These are phyloP conservation scores for Cutaneotrichosporon arboriforme DNA, from an alignment of 1,284 basidiomycete genomes.

Conservation along the genomic window DNA sequence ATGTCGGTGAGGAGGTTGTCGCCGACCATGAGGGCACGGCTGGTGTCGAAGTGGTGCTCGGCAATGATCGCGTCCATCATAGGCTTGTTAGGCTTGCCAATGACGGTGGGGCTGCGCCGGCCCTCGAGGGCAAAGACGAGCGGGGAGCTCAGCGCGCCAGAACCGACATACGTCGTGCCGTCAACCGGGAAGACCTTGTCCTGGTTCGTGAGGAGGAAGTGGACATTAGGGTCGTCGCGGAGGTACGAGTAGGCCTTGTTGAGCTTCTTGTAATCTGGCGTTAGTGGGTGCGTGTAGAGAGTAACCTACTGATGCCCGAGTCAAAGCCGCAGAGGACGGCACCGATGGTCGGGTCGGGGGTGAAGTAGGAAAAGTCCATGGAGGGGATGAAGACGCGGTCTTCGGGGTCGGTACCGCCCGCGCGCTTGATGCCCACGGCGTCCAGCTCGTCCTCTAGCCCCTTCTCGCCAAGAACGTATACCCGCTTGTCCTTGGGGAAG, in stretches of 20 bases:
- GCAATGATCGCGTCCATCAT: slow-evolving; percentile 95
- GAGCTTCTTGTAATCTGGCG: slow-evolving; percentile 79
- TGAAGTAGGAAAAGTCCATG: slow-evolving; percentile 62
- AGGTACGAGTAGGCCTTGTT: slow-evolving; percentile 92
- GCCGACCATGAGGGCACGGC: slow-evolving; percentile 86
- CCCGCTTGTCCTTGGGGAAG: slow-evolving; percentile 84
- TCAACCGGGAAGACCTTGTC: slow-evolving; percentile 83
- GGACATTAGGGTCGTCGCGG: slow-evolving; percentile 66
- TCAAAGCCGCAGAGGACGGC: slow-evolving; percentile 87
- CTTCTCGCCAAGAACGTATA: slow-evolving; percentile 89
- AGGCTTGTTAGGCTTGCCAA: slow-evolving; percentile 85
- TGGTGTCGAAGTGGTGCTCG: slow-evolving; percentile 79
- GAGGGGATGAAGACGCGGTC: slow-evolving; percentile 73
- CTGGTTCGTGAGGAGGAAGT: slow-evolving; percentile 88
- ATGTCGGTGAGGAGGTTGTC: slow-evolving; percentile 89
- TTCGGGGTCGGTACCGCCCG: slow-evolving; percentile 80
- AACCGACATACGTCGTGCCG: slow-evolving; percentile 61
- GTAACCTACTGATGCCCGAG: slow-evolving; percentile 41
- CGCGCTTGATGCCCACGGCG: slow-evolving; percentile 69
- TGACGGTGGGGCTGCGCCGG: slow-evolving; percentile 64
- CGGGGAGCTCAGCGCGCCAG: slow-evolving; percentile 77
- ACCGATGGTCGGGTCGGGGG: slow-evolving; percentile 69
- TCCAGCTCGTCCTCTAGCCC: slow-evolving; percentile 89
- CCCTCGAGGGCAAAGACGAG: slow-evolving; percentile 64
- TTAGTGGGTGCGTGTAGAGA: slow-evolving; percentile 9